phyloP scores from a whole-genome alignment of 495 filamentous ascomycete species.

The Neurospora sp. region DNA sequence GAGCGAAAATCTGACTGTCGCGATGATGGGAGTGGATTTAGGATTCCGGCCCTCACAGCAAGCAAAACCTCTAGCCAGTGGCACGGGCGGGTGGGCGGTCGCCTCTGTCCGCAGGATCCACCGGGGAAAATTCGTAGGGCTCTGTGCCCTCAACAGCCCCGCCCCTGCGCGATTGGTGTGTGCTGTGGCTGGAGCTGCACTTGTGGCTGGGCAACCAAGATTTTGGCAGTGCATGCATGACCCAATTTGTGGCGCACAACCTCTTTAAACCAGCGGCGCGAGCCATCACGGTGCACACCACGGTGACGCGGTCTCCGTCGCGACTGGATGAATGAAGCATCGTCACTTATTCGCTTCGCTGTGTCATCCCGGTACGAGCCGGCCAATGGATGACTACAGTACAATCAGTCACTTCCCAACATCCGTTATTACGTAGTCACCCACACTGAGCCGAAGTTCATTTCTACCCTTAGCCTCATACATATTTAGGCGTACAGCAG shows the following conservation, averaged over 20 bases:
- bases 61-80: constrained; percentile 4
- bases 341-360: not conserved
- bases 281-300: not conserved
- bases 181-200: constrained; percentile 4
- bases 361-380: not conserved
- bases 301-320: not conserved
- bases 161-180: constrained; percentile 7
- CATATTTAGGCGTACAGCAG: not conserved
- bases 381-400: not conserved
- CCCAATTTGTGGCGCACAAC: not conserved
- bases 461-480: not conserved
- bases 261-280: not conserved
- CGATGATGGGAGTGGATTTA: constrained; percentile 21
- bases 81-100: constrained; percentile 9
- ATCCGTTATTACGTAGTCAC: not conserved
- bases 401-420: not conserved
- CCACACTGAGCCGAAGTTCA: not conserved
- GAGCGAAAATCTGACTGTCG: constrained; percentile 26
- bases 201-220: not conserved
- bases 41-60: constrained; percentile 13
- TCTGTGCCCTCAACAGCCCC: constrained; percentile 22
- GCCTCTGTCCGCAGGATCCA: constrained; percentile 12
- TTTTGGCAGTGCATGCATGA: not conserved
- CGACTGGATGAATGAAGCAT: not conserved
- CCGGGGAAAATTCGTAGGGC: constrained; percentile 27